Base-by-base conservation (phyloP, 306 rosid genomes). In the Malus sylvestris region DNA sequence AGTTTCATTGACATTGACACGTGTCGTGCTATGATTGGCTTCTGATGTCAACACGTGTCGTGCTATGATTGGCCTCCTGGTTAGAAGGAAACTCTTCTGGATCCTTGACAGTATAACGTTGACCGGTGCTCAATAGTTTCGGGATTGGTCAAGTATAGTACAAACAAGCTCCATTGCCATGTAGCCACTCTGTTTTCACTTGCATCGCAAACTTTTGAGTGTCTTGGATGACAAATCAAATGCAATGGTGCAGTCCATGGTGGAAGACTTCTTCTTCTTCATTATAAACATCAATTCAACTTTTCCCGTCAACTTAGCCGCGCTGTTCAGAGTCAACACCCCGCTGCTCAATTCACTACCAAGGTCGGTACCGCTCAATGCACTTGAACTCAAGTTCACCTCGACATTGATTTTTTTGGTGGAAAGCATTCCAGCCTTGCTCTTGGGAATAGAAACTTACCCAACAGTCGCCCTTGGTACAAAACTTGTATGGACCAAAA, bases 281-380 rank as follows among this genome's bases (percentile, higher is more conserved):
- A 73, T 73, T 30, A 73, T 30, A 61, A 61, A 29, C 69, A 74
- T 62, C 71, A 75, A n/a, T 22, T 75, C 65, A 6, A 75, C 79
- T 38, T 65, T 75, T 40, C 79, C 79, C 0, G 35, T 75, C 12
- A 64, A 16, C 8, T n/a, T 75, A 8, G 64, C 64, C 5, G 51
- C 10, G 65, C 72, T 51, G 5, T 1, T 65, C 35, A 75, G 79
- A 6, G 72, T 65, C 49, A 75, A 30, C 4, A 22, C 8, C 52
- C 72, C 63, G 6, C 1, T 4, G 9, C 33, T 33, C 59, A 74
- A 46, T 15, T 63, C 71, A 20, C 33, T 74, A 2, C 65, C 72
- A n/a, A 75, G 71, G 52, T 13, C 14, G 2, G 65, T 14, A 13
- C 23, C 15, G 72, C 19, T 75, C 52, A 75, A 40, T 2, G 10